Evolutionary conservation across 1,284 basidiomycete species (phyloP).

Genomic region (Butyriboletus appendiculatus): DNA sequence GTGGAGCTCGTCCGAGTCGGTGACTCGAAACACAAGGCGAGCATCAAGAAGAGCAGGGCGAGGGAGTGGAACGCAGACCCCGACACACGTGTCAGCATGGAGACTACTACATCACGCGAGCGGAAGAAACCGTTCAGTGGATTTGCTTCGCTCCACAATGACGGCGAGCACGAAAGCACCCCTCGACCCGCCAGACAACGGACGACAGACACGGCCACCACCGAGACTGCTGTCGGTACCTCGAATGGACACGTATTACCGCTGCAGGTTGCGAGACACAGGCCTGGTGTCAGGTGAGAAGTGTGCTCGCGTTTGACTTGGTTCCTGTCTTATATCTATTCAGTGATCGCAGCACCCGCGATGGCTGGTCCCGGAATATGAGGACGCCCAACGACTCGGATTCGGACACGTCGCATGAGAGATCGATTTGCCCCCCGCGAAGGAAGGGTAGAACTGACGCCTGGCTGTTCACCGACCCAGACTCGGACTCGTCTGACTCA

Average conservation of each 20-base stretch:
- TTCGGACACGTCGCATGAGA: constrained; percentile 24
- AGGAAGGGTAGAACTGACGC: neutral
- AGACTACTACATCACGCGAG: neutral
- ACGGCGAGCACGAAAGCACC: constrained; percentile 22
- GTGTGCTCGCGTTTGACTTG: neutral
- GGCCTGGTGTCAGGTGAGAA: constrained; percentile 17
- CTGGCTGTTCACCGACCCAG: constrained; percentile 19
- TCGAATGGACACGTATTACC: constrained; percentile 9
- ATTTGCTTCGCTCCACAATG: constrained; percentile 3
- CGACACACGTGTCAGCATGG: neutral
- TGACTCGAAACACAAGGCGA: neutral
- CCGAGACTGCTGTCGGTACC: neutral
- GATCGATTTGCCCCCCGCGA: constrained; percentile 3
- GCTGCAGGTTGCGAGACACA: constrained; percentile 19
- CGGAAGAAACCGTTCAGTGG: neutral
- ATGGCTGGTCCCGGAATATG: constrained; percentile 18
- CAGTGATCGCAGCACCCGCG: neutral
- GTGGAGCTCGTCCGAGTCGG: constrained; percentile 3
- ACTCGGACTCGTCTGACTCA: constrained; percentile 11
- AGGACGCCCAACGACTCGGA: constrained; percentile 16
- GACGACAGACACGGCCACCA: neutral
- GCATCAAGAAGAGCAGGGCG: neutral
- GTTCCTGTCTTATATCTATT: neutral
- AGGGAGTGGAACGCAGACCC: neutral
- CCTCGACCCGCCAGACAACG: constrained; percentile 24